phyloP scores from a whole-genome alignment of 1,284 basidiomycete species.

The Chalciporus sp. region DNA sequence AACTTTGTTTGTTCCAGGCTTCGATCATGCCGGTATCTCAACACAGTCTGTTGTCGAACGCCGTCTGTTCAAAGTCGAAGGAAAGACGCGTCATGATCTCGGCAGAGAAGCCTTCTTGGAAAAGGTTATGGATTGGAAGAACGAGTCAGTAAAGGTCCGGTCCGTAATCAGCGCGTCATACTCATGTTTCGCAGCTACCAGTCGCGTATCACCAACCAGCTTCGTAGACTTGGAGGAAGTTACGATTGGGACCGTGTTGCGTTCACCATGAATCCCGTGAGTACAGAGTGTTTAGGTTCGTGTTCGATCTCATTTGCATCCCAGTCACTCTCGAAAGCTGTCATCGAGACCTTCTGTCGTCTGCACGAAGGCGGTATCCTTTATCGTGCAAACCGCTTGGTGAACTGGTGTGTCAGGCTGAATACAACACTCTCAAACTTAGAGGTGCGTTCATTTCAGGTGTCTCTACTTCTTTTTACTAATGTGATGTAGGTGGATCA shows the following conservation, averaged over 20 bases:
- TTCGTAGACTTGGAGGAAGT: conserved; percentile 88
- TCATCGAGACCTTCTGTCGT: conserved; percentile 89
- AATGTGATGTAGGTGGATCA: conserved; percentile 77
- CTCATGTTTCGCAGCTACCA: conserved; percentile 69
- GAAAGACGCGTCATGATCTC: conserved; percentile 89
- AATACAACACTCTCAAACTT: conserved; percentile 98
- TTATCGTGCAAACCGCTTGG: conserved; percentile 96
- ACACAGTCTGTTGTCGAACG: conserved; percentile 99
- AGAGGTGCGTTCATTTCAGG: conserved; percentile 57
- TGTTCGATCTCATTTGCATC: conserved; percentile 1
- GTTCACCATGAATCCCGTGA: conserved; percentile 94
- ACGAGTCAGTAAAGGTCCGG: conserved; percentile 64
- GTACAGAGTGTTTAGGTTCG: conserved; percentile 14
- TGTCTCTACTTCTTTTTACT: background rate
- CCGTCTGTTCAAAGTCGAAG: conserved; percentile 82
- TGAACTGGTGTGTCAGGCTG: conserved; percentile 97
- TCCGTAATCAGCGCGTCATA: background rate
- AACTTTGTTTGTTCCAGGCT: conserved; percentile 90
- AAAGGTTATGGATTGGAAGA: conserved; percentile 96
- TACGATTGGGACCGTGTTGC: conserved; percentile 94
- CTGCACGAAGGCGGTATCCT: conserved; percentile 93
- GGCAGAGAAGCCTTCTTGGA: conserved; percentile 92
- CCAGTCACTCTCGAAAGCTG: conserved; percentile 82
- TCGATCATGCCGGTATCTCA: conserved; percentile 98
- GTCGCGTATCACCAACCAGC: conserved; percentile 86